Evolutionary conservation across 23 red algal species (phyloP), one percentile per base, ranked within the genome.

Genomic region (Gracilaria domingensis): DNA sequence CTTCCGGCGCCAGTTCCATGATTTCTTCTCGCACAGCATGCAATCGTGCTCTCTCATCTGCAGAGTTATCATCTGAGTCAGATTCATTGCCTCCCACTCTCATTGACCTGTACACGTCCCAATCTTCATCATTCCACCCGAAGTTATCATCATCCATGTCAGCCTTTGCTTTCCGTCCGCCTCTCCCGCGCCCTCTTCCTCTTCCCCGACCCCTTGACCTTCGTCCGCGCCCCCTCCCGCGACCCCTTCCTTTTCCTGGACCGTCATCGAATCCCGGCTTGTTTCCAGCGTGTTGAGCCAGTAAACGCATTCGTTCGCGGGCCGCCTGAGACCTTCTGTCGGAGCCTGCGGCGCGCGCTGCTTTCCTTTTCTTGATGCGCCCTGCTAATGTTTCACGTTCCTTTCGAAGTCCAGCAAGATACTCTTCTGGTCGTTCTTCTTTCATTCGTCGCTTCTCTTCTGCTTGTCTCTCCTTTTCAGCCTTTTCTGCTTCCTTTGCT

Each of bases 81-180:
- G 58, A 58, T 61, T 79, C 79, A 61, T 84, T 74, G 25, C 80
- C 85, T 25, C 80, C 78, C 25, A 88, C 82, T 53, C 64, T 86
- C 80, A 96, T 90, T 17, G 89, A 81, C 74, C 77, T 71, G 74
- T 96, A 96, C 28, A 96, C 94, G 33, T 96, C 89, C 94, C 94
- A 96, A 42, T 96, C 94, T 8, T 66, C 58, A 57, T 96, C 94
- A 51, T 93, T 88, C 86, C 58, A 82, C 24, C 94, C 94, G 83
- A 96, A 96, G 17, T 67, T 84, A 59, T 96, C 94, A 38, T 94
- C 92, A 34, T 81, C 92, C 17, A 35, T 65, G 51, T 78, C 85
- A 55, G 39, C 38, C 25, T 79, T 81, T 13, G 67, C 73, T 45
- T 35, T 67, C 23, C 36, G 7, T 28, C 87, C 72, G 51, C 92